Conservation (phyloP, 2,329 filamentous ascomycete genomes). For the Sclerotinia minor region DNA sequence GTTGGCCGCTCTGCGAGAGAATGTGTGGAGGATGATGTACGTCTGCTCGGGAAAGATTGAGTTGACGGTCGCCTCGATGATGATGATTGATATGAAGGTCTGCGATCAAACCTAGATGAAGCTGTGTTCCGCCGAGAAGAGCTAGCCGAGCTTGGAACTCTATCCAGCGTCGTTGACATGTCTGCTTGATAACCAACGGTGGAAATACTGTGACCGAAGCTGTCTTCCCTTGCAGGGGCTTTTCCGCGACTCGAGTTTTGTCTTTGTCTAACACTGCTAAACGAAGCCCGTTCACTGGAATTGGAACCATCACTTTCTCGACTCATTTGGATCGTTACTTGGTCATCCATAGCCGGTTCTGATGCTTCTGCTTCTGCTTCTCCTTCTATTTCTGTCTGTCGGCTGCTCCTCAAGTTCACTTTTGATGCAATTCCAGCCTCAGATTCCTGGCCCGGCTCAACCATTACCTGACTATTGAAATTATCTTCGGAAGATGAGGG, state of each 20-base stretch:
- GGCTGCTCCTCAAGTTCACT: neutral
- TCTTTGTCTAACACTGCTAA: neutral
- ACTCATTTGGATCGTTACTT: constrained; percentile 21
- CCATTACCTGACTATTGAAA: constrained; percentile 24
- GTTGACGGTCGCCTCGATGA: constrained; percentile 22
- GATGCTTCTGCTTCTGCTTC: neutral
- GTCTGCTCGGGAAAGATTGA: constrained; percentile 9
- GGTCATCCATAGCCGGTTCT: constrained; percentile 19
- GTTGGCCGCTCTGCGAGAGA: neutral
- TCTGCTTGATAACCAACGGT: constrained; percentile 24
- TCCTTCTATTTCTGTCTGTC: constrained; percentile 1
- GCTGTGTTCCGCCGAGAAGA: constrained; percentile 21
- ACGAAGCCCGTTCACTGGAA: neutral
- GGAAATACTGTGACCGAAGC: constrained; percentile 17
- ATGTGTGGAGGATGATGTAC: constrained; percentile 13
- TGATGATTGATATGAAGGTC: constrained; percentile 23
- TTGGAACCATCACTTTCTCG: constrained; percentile 16
- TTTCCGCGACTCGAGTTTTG: constrained; percentile 17
- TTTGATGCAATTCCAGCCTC: constrained; percentile 9
- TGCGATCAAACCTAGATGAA: constrained; percentile 19
- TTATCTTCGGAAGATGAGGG: constrained; percentile 26
- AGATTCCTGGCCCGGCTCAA: constrained; percentile 15
- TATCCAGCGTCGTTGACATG: constrained; percentile 22
- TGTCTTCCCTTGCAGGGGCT: constrained; percentile 21
- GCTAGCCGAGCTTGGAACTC: constrained; percentile 13